These are phyloP conservation scores for Rosa lucieae DNA, from an alignment of 306 rosid genomes.

Conservation along the genomic window DNA sequence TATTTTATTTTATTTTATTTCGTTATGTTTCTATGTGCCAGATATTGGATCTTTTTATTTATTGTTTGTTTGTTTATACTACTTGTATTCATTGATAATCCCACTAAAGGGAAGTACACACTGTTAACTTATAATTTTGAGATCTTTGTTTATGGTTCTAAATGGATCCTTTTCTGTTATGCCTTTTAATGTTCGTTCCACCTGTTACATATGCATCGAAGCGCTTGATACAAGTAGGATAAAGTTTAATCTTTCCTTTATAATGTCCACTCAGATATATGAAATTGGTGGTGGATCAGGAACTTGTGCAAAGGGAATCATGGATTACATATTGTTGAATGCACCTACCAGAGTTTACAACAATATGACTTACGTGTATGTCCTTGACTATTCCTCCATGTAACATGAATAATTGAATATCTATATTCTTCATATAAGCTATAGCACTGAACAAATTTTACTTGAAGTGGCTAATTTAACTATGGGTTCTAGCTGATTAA, in stretches of 20 bases:
- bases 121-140: not conserved
- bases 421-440: not conserved
- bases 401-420: constrained; percentile 19
- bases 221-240: constrained; percentile 10
- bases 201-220: not conserved
- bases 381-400: constrained; percentile 31
- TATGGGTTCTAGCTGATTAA: not conserved
- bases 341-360: constrained; percentile 87
- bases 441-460: not conserved
- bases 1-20: too few relatives aligned
- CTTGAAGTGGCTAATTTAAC: not conserved
- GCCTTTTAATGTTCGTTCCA: not conserved
- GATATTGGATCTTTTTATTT: not conserved
- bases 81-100: not conserved
- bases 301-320: constrained; percentile 95
- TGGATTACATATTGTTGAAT: constrained; percentile 97
- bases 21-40: not conserved
- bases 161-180: not conserved
- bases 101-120: not conserved
- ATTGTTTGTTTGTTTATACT: not conserved
- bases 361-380: constrained; percentile 87
- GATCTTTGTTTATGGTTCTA: not conserved
- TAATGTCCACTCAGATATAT: constrained; percentile 76
- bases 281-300: constrained; percentile 99
- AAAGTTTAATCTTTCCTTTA: constrained; percentile 38